phyloP scores from a whole-genome alignment of 2,329 filamentous ascomycete genomes.

The Fusarium citri region DNA sequence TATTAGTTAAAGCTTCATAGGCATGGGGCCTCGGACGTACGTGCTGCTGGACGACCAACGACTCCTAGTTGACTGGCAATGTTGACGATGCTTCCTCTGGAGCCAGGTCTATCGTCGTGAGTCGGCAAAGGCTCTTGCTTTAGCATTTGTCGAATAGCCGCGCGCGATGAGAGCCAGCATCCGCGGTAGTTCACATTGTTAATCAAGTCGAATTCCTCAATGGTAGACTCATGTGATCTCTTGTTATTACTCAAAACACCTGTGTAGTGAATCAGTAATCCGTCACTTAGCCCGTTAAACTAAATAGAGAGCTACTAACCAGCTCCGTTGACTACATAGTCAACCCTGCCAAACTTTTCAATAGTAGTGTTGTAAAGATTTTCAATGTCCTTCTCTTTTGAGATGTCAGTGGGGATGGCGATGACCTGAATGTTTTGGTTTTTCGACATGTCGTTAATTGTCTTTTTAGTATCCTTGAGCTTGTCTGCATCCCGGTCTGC shows the following conservation, averaged over 20 bases:
- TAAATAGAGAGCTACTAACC: conserved; percentile 3
- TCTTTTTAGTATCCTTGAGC: background rate
- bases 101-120: conserved; percentile 43
- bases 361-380: background rate
- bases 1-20: background rate
- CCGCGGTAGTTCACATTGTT: conserved; percentile 67
- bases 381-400: conserved; percentile 6
- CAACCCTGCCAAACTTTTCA: background rate
- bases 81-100: conserved; percentile 61
- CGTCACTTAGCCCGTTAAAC: too few species aligned
- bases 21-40: background rate
- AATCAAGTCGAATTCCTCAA: conserved; percentile 60
- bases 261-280: background rate
- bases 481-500: conserved; percentile 7
- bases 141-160: conserved; percentile 59
- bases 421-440: background rate
- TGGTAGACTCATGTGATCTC: conserved; percentile 10
- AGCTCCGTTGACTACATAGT: conserved; percentile 22
- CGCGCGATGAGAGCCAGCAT: conserved; percentile 60
- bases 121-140: conserved; percentile 56
- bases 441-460: background rate
- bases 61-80: conserved; percentile 65
- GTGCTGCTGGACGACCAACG: conserved; percentile 58
- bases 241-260: conserved; percentile 19
- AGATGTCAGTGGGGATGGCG: conserved; percentile 12